Base-by-base conservation (phyloP, 345 rosid genomes). In the Euphorbia pulcherrima region DNA sequence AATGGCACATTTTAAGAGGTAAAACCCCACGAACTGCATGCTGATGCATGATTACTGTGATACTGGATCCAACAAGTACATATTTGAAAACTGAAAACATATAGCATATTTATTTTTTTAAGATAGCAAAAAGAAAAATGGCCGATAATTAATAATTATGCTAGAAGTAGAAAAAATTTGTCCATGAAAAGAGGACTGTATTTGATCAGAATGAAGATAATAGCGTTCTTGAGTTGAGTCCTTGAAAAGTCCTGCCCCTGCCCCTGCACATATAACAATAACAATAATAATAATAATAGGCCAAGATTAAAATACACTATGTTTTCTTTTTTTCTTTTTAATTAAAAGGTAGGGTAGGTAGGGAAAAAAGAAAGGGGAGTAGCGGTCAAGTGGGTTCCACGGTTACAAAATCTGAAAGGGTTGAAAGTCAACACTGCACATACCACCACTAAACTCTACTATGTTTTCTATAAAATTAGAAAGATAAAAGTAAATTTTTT, bases 1-100 rank as follows among this genome's bases (percentile, higher is more conserved):
- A 71, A 40, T 53, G 80, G 77, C 81, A 78, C 81, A 67, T 48
- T 78, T 75, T 64, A 54, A 66, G 79, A 77, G 75, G 75, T 69
- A 60, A 62, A 72, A 73, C 55, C 70, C 84, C 80, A 70, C 67
- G 70, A 81, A 63, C 68, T 69, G 62, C n/a, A n/a, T n/a, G n/a
- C 58, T 67, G 39, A 0, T 72, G 50, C 62, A 60, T n/a, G n/a
- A n/a, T 67, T 13, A 58, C 73, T 68, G 76, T 74, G 67, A 54
- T 27, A 56, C 74, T 71, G 68, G 66, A 64, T 11, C 11, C 53
- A 40, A 56, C 23, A 58, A 70, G 68, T 79, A 68, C 83, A 76
- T 44, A 58, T 65, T 52, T 66, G 56, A 62, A 67, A 48, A 44
- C 16, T 39, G 44, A 52, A 13, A n/a, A 40, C 12, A 44, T 18